Evolutionary conservation across 2,329 filamentous ascomycete genomes (phyloP), one percentile per base, ranked within the genome.

Genomic region (Fusarium sp.): DNA sequence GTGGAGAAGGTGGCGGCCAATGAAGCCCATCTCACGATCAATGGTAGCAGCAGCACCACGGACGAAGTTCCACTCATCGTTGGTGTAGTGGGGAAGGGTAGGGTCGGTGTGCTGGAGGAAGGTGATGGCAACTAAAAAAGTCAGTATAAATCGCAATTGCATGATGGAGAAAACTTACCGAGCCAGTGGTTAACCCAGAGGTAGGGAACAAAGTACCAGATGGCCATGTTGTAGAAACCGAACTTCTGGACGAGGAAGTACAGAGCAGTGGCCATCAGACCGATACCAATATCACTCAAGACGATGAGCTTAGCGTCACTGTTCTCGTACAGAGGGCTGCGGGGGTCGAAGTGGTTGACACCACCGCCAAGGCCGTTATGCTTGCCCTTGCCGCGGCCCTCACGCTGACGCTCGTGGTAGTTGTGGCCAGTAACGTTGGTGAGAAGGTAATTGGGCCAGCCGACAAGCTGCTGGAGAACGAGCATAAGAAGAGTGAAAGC

Each of bases 161-260:
- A 18, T 20, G 30, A 36, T 34, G 30, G 17, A 45, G 18, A 51
- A 59, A 66, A 89, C 93, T 89, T 91, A 96, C 94, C 94, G 64
- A 98, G 93, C 96, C 96, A 98, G 90, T 98, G 95, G 90, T 98
- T 97, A 64, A 98, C 95, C 96, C 96, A 98, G 70, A 98, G 88
- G 83, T 98, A 99, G 42, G 96, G 96, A 67, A 97, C 81, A 80
- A 95, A 91, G 86, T 99, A 99, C 96, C 96, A 98, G 73, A 99
- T 93, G 68, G 93, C 85, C 82, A 98, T 87, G 87, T 98, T 98
- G 81, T 87, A 82, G 87, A 91, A 96, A 80, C 96, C 96, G 78
- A 92, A 98, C 64, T 84, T 93, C 83, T 91, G 91, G 78, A 91
- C 91, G 75, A 98, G 86, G 78, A 88, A 88, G 84, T 89, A 89